phyloP scores from a whole-genome alignment of 495 filamentous ascomycete species.

The Podospora australis region DNA sequence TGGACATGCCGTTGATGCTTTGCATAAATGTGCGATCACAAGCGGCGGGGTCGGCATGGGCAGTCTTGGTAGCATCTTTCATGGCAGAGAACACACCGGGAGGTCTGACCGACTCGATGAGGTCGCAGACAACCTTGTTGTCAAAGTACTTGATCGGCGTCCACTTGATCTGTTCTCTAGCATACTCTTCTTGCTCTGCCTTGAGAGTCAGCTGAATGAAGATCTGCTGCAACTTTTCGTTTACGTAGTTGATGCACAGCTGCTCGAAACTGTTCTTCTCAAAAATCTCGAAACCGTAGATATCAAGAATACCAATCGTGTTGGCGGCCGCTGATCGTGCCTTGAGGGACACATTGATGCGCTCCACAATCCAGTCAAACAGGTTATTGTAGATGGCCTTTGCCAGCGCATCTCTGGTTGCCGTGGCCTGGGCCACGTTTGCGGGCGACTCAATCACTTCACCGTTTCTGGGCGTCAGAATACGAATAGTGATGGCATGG shows the following conservation, averaged over 20 bases:
- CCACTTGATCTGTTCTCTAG: slow-evolving; percentile 94
- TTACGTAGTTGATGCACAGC: slow-evolving; percentile 99
- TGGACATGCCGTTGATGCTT: slow-evolving; percentile 79
- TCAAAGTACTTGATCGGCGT: slow-evolving; percentile 99
- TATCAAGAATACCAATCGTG: slow-evolving; percentile 96
- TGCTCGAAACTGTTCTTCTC: slow-evolving; percentile 99
- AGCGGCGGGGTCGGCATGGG: slow-evolving; percentile 87
- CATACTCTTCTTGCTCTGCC: slow-evolving; percentile 97
- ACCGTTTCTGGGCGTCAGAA: slow-evolving; percentile 84
- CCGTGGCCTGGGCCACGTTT: slow-evolving; percentile 81
- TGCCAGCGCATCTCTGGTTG: slow-evolving; percentile 88
- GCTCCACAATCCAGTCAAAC: slow-evolving; percentile 96
- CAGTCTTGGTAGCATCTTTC: slow-evolving; percentile 96
- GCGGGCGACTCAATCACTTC: slow-evolving; percentile 86
- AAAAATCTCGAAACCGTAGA: slow-evolving; percentile 99
- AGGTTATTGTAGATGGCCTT: slow-evolving; percentile 97
- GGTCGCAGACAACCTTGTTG: slow-evolving; percentile 96
- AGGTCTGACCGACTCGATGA: slow-evolving; percentile 89
- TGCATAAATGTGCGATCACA: slow-evolving; percentile 96
- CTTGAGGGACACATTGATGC: slow-evolving; percentile 83
- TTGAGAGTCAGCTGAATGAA: slow-evolving; percentile 98
- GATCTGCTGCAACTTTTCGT: slow-evolving; percentile 99
- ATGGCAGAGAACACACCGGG: slow-evolving; percentile 92
- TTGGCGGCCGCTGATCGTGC: slow-evolving; percentile 69
- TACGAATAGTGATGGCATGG: slow-evolving; percentile 81